Evolutionary conservation across 164 flowering plant genomes (phyloP).

Genomic region (Saururus chinensis): DNA sequence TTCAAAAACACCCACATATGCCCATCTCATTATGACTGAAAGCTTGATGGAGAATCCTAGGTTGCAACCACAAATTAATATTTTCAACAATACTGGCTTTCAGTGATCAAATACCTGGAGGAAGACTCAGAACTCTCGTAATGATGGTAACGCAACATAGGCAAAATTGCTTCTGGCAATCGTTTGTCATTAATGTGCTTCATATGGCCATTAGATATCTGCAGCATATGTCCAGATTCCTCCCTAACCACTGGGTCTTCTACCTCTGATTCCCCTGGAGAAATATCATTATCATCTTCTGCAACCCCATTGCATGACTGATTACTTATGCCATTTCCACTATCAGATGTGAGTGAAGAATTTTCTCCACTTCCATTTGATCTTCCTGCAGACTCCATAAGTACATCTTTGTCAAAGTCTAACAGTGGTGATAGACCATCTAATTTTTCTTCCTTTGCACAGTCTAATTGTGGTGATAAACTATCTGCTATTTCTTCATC

Average conservation of each 20-base stretch:
- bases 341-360: conserved; percentile 18
- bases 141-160: conserved; percentile 51
- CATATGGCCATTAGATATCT: conserved; percentile 23
- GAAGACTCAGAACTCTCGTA: conserved; percentile 92
- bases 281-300: conserved; percentile 10
- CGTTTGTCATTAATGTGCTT: conserved; percentile 43
- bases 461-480: conserved; percentile 12
- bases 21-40: too few relatives aligned
- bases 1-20: too few relatives aligned
- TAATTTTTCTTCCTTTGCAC: conserved; percentile 22
- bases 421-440: conserved; percentile 13
- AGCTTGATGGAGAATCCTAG: not conserved
- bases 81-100: not conserved
- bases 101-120: conserved; percentile 43
- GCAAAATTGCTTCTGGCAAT: conserved; percentile 52
- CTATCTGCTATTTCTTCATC: conserved; percentile 21
- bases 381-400: conserved; percentile 17
- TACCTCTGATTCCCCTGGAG: conserved; percentile 17
- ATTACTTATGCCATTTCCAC: conserved; percentile 20
- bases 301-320: conserved; percentile 23
- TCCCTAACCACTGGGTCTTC: conserved; percentile 12
- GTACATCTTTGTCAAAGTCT: conserved; percentile 18
- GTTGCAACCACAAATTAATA: not conserved
- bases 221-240: conserved; percentile 21
- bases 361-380: conserved; percentile 24